Evolutionary conservation across 176 grass and related monocot species (phyloP), one percentile per base, ranked within the genome.

Genomic region (Zoysia japonica): DNA sequence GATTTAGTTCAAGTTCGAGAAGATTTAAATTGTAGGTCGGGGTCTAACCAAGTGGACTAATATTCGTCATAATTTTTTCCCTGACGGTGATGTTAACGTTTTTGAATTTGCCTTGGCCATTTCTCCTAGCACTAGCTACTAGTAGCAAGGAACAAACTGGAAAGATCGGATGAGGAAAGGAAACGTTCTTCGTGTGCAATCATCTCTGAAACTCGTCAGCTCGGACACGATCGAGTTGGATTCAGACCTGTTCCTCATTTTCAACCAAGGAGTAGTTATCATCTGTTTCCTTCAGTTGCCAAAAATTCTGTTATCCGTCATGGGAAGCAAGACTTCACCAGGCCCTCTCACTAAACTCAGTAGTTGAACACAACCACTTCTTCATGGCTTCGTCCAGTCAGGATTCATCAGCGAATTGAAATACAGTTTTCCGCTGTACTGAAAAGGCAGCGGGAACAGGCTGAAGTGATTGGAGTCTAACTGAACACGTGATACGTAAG

Each of bases 151-250:
- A 64, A 80, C 76, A 80, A 75, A 65, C 65, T 28, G 70, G 70
- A 37, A 80, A 14, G 69, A 84, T 84, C 55, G 55, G 64, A 79
- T 79, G 84, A 88, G 70, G 64, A 75, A 68, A 84, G 69, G 80
- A 84, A 53, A 88, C 75, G 75, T 80, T 75, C 76, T 81, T 40
- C 47, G 68, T 82, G 50, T 47, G 80, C 46, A 51, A 56, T 61
- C 52, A 74, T 76, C 65, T 70, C 49, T 71, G 20, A 7, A 57
- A 42, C 59, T 65, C 43, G 68, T 59, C 67, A 38, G 46, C 28
- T 60, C 1, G 53, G 63, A 38, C n/a, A 38, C 2, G 3, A 46
- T 75, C 37, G 45, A 85, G 14, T 65, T 71, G 66, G 57, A 36
- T 9, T 12, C 54, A 42, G 65, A 87, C 48, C 35, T 12, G 39